Percentiles rank a stretch among this genome's conserved stretches.
Evolutionary conservation across 257 asterid genomes (phyloP).

Genomic region (Henckelia pumila): DNA sequence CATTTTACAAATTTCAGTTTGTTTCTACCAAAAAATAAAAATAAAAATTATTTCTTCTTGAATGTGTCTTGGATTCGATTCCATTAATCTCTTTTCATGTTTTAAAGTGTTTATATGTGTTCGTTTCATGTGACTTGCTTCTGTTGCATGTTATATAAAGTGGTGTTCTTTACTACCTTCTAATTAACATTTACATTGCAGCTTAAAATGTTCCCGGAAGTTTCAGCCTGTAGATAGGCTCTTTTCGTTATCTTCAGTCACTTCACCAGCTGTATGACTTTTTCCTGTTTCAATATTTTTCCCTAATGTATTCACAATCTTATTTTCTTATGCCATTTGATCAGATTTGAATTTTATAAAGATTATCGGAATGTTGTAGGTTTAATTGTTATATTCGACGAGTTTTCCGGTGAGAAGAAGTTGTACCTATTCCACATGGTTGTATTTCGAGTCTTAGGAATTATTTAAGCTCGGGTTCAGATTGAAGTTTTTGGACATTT

Average conservation of each 20-base stretch:
- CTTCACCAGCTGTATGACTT: conserved; percentile 88
- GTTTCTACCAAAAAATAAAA: too few species aligned
- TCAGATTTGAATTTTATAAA: too few species aligned
- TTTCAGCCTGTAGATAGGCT: conserved; percentile 98
- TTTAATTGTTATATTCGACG: too few species aligned
- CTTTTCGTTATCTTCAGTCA: conserved; percentile 86
- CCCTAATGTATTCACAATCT: neutral
- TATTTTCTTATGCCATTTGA: neutral
- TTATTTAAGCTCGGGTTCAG: too few species aligned
- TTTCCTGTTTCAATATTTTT: conserved; percentile 16
- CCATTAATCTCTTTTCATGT: neutral
- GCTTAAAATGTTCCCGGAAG: conserved; percentile 91
- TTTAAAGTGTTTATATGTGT: neutral
- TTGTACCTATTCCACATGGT: too few species aligned
- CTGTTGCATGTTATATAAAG: conserved; percentile 6
- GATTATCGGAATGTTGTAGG: too few species aligned
- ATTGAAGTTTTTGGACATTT: too few species aligned
- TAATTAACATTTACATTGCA: conserved; percentile 31
- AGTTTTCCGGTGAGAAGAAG: too few species aligned
- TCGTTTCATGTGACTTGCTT: neutral
- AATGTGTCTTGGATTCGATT: neutral
- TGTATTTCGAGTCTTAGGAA: too few species aligned
- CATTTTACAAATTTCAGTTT: too few species aligned
- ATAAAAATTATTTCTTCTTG: too few species aligned
- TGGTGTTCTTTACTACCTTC: neutral